Evolutionary conservation across 2,329 filamentous ascomycete species (phyloP).

Genomic region (Trichophyton rubrum): DNA sequence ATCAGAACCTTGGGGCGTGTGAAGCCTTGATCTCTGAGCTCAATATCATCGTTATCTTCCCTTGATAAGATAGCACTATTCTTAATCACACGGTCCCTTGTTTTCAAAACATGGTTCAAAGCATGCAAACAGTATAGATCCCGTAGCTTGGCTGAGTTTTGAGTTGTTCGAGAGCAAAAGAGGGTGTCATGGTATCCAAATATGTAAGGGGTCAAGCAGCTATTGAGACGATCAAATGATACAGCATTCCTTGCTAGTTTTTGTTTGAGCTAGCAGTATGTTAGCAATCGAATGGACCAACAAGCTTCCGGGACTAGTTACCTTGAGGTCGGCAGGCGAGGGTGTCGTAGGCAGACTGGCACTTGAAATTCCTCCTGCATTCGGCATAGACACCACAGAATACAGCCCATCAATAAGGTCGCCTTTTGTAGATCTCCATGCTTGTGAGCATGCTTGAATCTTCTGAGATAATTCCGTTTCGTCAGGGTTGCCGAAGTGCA

Average conservation of each 20-base stretch:
- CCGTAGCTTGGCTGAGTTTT: slow-evolving; percentile 57
- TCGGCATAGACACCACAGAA: slow-evolving; percentile 21
- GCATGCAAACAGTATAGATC: slow-evolving; percentile 68
- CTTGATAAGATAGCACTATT: slow-evolving; percentile 71
- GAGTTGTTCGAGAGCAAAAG: slow-evolving; percentile 56
- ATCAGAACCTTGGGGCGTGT: slow-evolving; percentile 88
- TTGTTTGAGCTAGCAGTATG: slow-evolving; percentile 49
- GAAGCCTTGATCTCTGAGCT: slow-evolving; percentile 86
- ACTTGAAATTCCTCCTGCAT: slow-evolving; percentile 14
- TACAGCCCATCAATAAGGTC: slow-evolving; percentile 23
- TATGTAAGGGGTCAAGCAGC: slow-evolving; percentile 55
- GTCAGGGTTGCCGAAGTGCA: slow-evolving; percentile 61
- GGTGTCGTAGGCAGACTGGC: slow-evolving; percentile 16
- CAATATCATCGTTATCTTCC: slow-evolving; percentile 53
- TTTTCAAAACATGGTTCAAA: slow-evolving; percentile 88
- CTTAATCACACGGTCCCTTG: slow-evolving; percentile 80
- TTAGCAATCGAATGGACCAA: not conserved
- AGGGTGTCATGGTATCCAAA: slow-evolving; percentile 76
- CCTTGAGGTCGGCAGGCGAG: slow-evolving; percentile 26
- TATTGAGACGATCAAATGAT: slow-evolving; percentile 51
- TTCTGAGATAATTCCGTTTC: slow-evolving; percentile 45
- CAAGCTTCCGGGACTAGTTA: slow-evolving; percentile 9
- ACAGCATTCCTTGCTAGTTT: slow-evolving; percentile 48
- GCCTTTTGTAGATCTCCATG: slow-evolving; percentile 37
- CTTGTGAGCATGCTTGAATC: slow-evolving; percentile 35